Base-by-base conservation (phyloP, 805 yeast species). In the Priceomyces fermenticarens region DNA sequence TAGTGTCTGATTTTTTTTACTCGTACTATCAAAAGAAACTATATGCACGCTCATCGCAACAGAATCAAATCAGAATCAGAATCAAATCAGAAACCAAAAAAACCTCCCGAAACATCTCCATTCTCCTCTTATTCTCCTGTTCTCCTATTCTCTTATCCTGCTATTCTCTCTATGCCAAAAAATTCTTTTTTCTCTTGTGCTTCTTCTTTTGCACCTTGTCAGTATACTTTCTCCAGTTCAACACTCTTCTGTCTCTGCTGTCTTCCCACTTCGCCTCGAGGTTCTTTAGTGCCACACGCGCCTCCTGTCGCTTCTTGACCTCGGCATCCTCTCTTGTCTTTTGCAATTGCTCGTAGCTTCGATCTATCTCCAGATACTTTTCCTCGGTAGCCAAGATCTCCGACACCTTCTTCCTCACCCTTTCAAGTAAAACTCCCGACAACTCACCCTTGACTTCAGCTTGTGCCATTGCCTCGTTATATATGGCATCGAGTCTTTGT, bases 181-280 rank as follows among this genome's bases (percentile, higher is more conserved):
- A 20, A 20, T 20, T 20, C 12, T 36, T 41, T 32, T 28, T 43
- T 36, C 62, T 63, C 58, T 59, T 75, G 51, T 62, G 67, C 54
- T 70, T 73, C 58, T 75, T 77, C 54, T 72, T 73, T 25, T 65
- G 72, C 11, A 64, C 56, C 42, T 70, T 70, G 28, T 63, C 58
- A 10, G 66, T 55, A 53, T 73, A 83, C 7, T 52, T 55, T 39
- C 88, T 59, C 89, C 89, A 83, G 51, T 68, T 78, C 6, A 60
- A 55, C 4, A 83, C 86, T 29, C 89, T 58, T 9, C 55, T 56
- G 32, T 80, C 87, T 36, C 87, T 46, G 10, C 70, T 70, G 38
- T 73, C 77, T 48, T 82, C 88, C 89, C 89, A 83, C 14, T 67
- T 62, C 36, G 64, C 55, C 30, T 70, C 73, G 49, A 70, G 55